A percentile compares a stretch with the other conserved stretches of the same genome.
Evolutionary conservation across 441 rosid genomes (phyloP).

Genomic region (Adansonia madagascariensis): DNA sequence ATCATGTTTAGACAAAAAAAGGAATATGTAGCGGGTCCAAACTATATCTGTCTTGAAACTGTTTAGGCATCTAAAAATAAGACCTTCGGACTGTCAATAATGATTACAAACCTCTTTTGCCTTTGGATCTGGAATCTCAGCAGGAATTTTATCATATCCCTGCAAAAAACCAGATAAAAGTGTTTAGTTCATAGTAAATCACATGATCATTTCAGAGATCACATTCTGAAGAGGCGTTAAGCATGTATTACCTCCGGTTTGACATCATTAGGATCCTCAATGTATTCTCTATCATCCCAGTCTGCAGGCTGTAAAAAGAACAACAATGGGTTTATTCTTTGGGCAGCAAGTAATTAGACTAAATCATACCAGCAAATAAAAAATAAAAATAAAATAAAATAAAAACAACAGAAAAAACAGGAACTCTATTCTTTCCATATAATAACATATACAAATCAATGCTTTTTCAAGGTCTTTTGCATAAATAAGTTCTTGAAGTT

Average conservation of each 20-base stretch:
- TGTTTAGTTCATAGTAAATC: conserved; percentile 23
- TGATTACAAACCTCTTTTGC: conserved; percentile 66
- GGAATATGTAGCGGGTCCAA: not conserved
- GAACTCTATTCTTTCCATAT: conserved; percentile 12
- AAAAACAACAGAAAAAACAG: too few relatives aligned
- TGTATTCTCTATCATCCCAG: conserved; percentile 93
- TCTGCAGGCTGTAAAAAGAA: conserved; percentile 68
- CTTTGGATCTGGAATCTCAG: conserved; percentile 72
- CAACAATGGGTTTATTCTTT: not conserved
- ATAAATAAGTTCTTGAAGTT: not conserved
- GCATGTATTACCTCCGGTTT: conserved; percentile 73
- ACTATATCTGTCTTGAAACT: not conserved
- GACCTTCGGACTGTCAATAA: not conserved
- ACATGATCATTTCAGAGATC: conserved; percentile 7
- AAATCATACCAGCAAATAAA: not conserved
- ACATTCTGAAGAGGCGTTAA: not conserved
- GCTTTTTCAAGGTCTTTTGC: conserved; percentile 19
- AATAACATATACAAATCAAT: not conserved
- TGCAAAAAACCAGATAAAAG: conserved; percentile 41
- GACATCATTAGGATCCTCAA: conserved; percentile 76
- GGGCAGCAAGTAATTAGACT: not conserved
- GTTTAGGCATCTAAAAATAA: not conserved
- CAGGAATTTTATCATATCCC: conserved; percentile 77
- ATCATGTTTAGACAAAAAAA: conserved; percentile 3
- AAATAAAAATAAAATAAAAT: not conserved